phyloP scores from a whole-genome alignment of 441 rosid species.

The Erysimum pusillum region DNA sequence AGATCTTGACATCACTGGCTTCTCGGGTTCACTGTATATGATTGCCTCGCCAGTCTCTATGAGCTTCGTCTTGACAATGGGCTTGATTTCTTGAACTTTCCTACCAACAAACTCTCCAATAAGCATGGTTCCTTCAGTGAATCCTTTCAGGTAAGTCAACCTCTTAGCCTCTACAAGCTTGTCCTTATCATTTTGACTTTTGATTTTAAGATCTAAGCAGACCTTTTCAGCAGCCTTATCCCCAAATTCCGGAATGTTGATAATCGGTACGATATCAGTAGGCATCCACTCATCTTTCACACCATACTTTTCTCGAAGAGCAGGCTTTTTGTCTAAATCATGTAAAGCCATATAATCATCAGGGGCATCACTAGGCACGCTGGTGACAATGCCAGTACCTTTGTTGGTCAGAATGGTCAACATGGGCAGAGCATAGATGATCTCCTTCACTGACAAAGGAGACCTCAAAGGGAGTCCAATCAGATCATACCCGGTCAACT shows the following conservation, averaged over 20 bases:
- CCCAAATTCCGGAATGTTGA: constrained; percentile 85
- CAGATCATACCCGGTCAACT: constrained; percentile 84
- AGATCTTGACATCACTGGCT: constrained; percentile 89
- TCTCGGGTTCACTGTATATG: constrained; percentile 93
- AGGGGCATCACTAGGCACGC: constrained; percentile 97
- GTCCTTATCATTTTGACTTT: constrained; percentile 90
- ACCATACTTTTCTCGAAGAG: constrained; percentile 72
- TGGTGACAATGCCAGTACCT: constrained; percentile 94
- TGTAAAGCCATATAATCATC: constrained; percentile 90
- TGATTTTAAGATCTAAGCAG: constrained; percentile 81
- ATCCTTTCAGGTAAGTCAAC: constrained; percentile 86
- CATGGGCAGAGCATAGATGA: constrained; percentile 94
- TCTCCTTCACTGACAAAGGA: constrained; percentile 73
- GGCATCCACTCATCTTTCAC: constrained; percentile 96
- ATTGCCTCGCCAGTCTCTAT: constrained; percentile 80
- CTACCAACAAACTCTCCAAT: constrained; percentile 80
- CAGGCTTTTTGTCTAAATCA: constrained; percentile 83
- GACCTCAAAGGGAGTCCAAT: constrained; percentile 87
- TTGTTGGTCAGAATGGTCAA: constrained; percentile 87
- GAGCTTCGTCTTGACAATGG: constrained; percentile 71
- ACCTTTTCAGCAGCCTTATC: constrained; percentile 89
- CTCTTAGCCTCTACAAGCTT: constrained; percentile 92
- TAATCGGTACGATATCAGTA: constrained; percentile 77
- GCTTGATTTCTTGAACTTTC: constrained; percentile 86
- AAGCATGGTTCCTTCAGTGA: constrained; percentile 83